A percentile compares a stretch with the other conserved stretches of the same genome.
These are phyloP conservation scores for Flaveria linearis DNA, from an alignment of 129 eudicot species.

Conservation along the genomic window DNA sequence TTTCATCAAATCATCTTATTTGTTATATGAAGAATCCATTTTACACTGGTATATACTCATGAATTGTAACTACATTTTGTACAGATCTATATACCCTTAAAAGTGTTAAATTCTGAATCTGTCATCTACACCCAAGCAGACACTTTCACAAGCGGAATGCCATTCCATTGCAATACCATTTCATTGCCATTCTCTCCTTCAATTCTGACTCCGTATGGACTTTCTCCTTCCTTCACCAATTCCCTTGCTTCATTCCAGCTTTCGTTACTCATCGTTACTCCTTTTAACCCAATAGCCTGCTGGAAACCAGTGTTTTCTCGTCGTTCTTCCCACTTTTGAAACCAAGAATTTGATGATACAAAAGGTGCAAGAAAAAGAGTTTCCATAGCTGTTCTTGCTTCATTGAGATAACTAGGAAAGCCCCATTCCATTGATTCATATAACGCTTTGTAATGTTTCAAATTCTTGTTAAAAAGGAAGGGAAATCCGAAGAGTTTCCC, in stretches of 20 bases:
- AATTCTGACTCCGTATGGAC: constrained; percentile 45
- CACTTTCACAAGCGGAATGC: constrained; percentile 54
- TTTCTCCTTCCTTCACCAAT: constrained; percentile 54
- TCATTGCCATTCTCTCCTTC: constrained; percentile 48
- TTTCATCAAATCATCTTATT: neutral
- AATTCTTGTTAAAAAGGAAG: constrained; percentile 40
- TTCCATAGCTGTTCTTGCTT: constrained; percentile 67
- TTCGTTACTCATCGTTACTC: constrained; percentile 37
- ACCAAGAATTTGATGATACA: constrained; percentile 51
- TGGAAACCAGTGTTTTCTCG: neutral
- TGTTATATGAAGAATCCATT: neutral
- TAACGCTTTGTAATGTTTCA: constrained; percentile 53
- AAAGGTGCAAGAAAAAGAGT: constrained; percentile 54
- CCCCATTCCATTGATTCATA: constrained; percentile 56
- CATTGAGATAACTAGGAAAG: constrained; percentile 50
- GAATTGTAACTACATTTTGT: constrained; percentile 20
- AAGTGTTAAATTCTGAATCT: constrained; percentile 6
- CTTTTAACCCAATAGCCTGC: constrained; percentile 32
- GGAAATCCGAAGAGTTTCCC: constrained; percentile 16
- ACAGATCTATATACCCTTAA: constrained; percentile 18
- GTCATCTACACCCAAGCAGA: constrained; percentile 51
- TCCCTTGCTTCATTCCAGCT: constrained; percentile 53
- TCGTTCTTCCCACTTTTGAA: constrained; percentile 52
- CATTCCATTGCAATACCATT: constrained; percentile 68
- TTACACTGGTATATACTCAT: constrained; percentile 1